Evolutionary conservation across 805 yeast species (phyloP).

Genomic region (Candida sakaeoensis): DNA sequence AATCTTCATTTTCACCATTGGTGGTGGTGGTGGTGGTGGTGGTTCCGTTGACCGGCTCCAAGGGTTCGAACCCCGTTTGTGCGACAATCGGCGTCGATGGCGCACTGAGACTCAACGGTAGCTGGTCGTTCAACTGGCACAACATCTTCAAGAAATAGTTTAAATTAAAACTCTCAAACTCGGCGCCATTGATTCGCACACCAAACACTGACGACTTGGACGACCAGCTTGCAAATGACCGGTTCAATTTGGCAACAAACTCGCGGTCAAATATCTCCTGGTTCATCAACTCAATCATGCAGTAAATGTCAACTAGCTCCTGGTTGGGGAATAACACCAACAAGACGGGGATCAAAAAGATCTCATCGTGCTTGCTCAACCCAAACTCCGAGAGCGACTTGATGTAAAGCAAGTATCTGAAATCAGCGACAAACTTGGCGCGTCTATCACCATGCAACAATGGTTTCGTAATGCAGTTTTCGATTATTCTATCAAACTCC

Average conservation of each 20-base stretch:
- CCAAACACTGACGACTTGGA: background rate
- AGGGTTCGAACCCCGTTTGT: constrained; percentile 7
- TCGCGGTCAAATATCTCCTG: constrained; percentile 27
- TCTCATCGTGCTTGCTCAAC: constrained; percentile 36
- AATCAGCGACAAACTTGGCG: constrained; percentile 21
- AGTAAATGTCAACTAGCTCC: constrained; percentile 22
- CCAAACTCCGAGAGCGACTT: constrained; percentile 37
- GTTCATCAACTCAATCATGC: constrained; percentile 32
- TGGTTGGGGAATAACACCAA: constrained; percentile 27
- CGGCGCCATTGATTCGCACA: constrained; percentile 8
- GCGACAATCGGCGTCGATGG: constrained; percentile 37
- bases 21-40: background rate
- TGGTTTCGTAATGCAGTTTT: constrained; percentile 25
- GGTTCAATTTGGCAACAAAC: constrained; percentile 23
- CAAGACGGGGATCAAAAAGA: constrained; percentile 35
- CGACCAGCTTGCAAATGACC: constrained; percentile 26
- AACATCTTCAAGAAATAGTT: constrained; percentile 30
- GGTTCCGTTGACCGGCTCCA: too few species aligned
- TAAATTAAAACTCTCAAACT: constrained; percentile 31
- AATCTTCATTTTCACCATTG: background rate
- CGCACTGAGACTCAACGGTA: constrained; percentile 42
- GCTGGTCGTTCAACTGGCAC: constrained; percentile 36
- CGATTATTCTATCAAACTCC: constrained; percentile 29
- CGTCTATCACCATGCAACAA: constrained; percentile 16
- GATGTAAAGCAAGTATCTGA: constrained; percentile 28